A percentile compares a stretch with the other conserved stretches of the same genome.
Conservation (phyloP, 192 early-diverging fungal genomes). For the Gaertneriomyces sp. region DNA sequence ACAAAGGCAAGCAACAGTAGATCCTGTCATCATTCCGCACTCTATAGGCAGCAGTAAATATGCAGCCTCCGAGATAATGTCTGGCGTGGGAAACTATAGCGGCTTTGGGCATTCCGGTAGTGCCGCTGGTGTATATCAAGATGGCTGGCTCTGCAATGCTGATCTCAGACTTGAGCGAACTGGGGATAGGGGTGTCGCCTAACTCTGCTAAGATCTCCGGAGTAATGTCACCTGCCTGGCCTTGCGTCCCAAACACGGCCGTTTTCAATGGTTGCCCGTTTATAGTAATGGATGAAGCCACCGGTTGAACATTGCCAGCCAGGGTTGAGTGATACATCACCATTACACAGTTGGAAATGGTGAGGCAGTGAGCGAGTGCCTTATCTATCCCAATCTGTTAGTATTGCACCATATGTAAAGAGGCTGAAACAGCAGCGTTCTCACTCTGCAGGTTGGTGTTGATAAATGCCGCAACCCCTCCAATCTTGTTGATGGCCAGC, state of each 20-base stretch:
- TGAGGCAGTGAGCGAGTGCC: constrained; percentile 2
- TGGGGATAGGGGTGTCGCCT: neutral
- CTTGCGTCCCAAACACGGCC: neutral
- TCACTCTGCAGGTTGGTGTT: constrained; percentile 53
- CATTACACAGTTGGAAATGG: neutral
- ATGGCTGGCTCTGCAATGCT: constrained; percentile 26
- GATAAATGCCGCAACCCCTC: constrained; percentile 51
- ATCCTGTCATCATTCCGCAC: constrained; percentile 38
- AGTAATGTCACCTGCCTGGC: neutral
- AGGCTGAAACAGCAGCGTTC: neutral
- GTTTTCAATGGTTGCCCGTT: neutral
- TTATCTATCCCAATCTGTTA: neutral
- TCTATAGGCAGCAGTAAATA: constrained; percentile 27
- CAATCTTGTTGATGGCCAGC: constrained; percentile 58
- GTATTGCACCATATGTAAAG: neutral
- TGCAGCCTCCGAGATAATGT: constrained; percentile 12
- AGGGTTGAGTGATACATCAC: constrained; percentile 1
- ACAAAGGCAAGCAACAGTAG: constrained; percentile 59
- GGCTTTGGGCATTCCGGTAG: constrained; percentile 62
- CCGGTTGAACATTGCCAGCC: constrained; percentile 1
- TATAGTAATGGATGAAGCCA: neutral
- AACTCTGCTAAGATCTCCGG: neutral
- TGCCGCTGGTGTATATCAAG: constrained; percentile 53
- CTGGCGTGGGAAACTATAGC: constrained; percentile 52
- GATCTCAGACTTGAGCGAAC: neutral